Base-by-base conservation (phyloP, 345 rosid species). In the Erodium maritimum region DNA sequence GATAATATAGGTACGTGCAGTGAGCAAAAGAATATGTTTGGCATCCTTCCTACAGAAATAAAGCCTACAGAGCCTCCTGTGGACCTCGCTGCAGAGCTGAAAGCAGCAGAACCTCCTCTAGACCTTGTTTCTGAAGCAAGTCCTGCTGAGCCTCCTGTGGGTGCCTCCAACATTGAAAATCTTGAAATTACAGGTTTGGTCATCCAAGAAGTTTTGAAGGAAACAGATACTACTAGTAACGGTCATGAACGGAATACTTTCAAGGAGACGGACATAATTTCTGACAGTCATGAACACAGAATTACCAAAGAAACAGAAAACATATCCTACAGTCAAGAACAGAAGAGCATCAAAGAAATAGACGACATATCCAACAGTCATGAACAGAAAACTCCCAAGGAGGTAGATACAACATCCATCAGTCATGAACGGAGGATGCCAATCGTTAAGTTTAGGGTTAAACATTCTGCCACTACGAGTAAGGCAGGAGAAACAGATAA, bases 401-500 rank as follows among this genome's bases (percentile, higher is more conserved):
- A 79, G 61, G 71, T 60, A 23, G 81, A 78, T 58, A 72, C 78
- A 23, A 63, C 80, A 53, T 80, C 95, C 52, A 75, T 69, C 58
- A 79, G 74, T 77, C 84, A 73, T 18, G 95, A 80, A 66, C 65
- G 57, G 33, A 83, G 73, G 80, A 80, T 58, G 72, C 60, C 87
- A 8, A 73, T 86, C 60, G 80, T 85, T 21, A 83, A 88, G 79
- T 79, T 89, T 62, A 87, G 76, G 71, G 88, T 93, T 21, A 89
- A 68, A 70, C 68, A 74, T 51, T 82, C 95, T 57, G 77, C 79
- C 22, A 80, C 84, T 25, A 75, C 80, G 23, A 87, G 95, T 76
- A 80, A 82, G 73, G 90, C 79, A 18, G 88, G 75, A 6, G 90
- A 85, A 52, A 75, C 95, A n/a, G n/a, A n/a, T n/a, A n/a, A n/a